These are phyloP conservation scores for Mangifera indica DNA, from an alignment of 345 rosid genomes.

Conservation along the genomic window DNA sequence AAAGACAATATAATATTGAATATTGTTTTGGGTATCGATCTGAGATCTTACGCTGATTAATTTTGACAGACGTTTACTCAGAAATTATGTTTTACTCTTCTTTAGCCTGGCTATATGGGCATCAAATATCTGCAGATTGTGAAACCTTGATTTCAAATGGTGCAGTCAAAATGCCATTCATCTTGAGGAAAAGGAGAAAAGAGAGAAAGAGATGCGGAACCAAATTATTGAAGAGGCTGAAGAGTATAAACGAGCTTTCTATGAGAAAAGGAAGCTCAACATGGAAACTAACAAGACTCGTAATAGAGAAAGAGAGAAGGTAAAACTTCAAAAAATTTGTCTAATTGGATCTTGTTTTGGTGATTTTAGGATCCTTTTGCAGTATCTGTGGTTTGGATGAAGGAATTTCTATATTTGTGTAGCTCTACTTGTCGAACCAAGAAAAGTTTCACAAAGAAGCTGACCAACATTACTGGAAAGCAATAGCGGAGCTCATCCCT, in stretches of 20 bases:
- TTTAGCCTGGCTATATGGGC: not conserved
- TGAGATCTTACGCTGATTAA: not conserved
- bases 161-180: constrained; percentile 74
- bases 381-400: too few relatives aligned
- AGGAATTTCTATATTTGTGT: constrained; percentile 18
- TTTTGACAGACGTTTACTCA: not conserved
- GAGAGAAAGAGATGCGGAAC: constrained; percentile 87
- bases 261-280: constrained; percentile 72
- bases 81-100: not conserved
- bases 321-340: constrained; percentile 2
- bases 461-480: constrained; percentile 88
- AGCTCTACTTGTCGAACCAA: constrained; percentile 80
- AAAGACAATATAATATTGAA: too few relatives aligned
- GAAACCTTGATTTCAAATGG: constrained; percentile 15
- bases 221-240: constrained; percentile 90
- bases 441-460: constrained; percentile 97
- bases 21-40: too few relatives aligned
- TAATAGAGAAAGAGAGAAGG: constrained; percentile 96
- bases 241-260: constrained; percentile 68
- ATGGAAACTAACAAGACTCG: constrained; percentile 69
- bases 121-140: constrained; percentile 10
- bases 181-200: constrained; percentile 92
- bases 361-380: not conserved
- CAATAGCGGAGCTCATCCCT: constrained; percentile 88
- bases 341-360: not conserved